Base-by-base conservation (phyloP, 2,329 filamentous ascomycete genomes). In the Paracorniculantispora psalliotae region DNA sequence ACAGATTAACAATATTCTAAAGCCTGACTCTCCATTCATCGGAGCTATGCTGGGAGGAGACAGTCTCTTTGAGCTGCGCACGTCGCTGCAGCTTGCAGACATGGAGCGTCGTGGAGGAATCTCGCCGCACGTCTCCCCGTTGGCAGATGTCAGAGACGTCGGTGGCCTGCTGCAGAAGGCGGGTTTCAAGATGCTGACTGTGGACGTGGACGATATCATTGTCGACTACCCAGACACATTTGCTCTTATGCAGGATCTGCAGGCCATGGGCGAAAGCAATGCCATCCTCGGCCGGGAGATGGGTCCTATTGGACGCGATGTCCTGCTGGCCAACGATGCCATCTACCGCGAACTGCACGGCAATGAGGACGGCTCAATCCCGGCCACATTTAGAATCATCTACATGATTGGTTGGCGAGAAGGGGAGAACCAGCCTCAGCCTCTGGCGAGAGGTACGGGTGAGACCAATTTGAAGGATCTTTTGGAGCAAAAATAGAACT, bases 361-460 rank as follows among this genome's bases (percentile, higher is more conserved):
- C 19, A 92, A 96, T 67, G 82, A 86, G 46, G 88, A 90, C 67
- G 89, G 83, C 21, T 84, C 78, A 1, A 80, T 94, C 62, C 94
- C 94, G 1, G 94, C 94, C 1, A 99, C 94, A 0, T 99, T 97
- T 70, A 83, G 94, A 65, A 82, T 96, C 66, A 97, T 99, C 62
- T 96, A 94, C 73, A 97, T 97, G 92, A 99, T 99, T 73, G 94
- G 94, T 0, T 99, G 94, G 94, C 96, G 93, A 71, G 90, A 92
- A 65, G 88, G 90, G 2, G 81, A 83, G 30, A 84, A 87, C 56
- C 92, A 97, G 75, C 80, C 87, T 2, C 80, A 93, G 73, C 92
- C 94, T 5, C 75, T 97, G 60, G 76, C 87, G 64, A 84, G 94
- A 65, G 94, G 94, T 0, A 96, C 88, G 63, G 94, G 91, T 10